Conservation (phyloP, 2,329 filamentous ascomycete species). For the Epichloe glyceriae region DNA sequence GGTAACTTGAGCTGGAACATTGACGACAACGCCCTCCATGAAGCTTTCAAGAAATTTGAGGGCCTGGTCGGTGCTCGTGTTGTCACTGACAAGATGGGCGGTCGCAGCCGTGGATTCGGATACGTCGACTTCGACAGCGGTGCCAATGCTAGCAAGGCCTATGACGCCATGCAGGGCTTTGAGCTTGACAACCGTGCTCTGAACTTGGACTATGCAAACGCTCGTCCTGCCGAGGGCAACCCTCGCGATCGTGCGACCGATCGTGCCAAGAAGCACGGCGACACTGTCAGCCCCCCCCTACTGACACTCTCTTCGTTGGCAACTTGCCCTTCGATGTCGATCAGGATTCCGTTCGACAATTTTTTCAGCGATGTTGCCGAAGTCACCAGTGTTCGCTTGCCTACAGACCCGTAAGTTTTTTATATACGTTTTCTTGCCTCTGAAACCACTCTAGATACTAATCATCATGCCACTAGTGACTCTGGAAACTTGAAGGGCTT, state of each 20-base stretch:
- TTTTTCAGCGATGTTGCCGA: constrained; percentile 58
- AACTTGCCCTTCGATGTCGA: constrained; percentile 78
- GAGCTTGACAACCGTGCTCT: constrained; percentile 63
- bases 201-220: constrained; percentile 68
- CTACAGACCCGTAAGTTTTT: constrained; percentile 58
- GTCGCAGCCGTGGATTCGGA: constrained; percentile 82
- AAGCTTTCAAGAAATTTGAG: constrained; percentile 70
- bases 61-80: constrained; percentile 62
- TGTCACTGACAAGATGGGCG: constrained; percentile 68
- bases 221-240: constrained; percentile 43
- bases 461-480: constrained; percentile 36
- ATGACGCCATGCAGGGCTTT: constrained; percentile 59
- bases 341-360: constrained; percentile 60
- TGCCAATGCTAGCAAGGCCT: constrained; percentile 56
- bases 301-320: constrained; percentile 80
- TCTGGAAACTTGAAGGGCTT: constrained; percentile 81
- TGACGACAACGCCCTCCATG: constrained; percentile 67
- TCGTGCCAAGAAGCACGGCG: constrained; percentile 59
- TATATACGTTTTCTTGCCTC: not conserved
- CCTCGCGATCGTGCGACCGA: constrained; percentile 45
- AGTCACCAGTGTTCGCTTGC: constrained; percentile 71
- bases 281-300: constrained; percentile 67
- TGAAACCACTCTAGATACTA: not conserved
- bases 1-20: constrained; percentile 87
- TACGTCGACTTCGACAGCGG: constrained; percentile 74